A percentile compares a stretch with the other conserved stretches of the same genome.
phyloP scores from a whole-genome alignment of 352 stramenopile species.

The Phytophthora boehmeriae region DNA sequence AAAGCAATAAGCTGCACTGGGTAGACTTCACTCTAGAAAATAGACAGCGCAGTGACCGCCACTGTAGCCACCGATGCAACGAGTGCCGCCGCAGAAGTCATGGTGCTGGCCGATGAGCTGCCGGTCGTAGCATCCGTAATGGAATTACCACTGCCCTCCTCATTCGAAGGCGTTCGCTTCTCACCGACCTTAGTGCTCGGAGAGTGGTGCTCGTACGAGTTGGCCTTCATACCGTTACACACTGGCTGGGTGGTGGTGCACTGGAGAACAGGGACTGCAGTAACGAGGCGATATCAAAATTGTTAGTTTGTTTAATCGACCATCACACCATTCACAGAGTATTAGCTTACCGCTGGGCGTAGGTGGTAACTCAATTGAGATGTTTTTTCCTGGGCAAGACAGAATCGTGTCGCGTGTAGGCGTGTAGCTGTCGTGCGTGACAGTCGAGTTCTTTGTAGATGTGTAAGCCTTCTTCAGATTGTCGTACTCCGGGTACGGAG shows the following conservation, averaged over 20 bases:
- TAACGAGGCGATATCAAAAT: not conserved
- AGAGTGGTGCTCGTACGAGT: constrained; percentile 31
- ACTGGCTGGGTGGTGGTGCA: constrained; percentile 42
- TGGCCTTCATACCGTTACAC: constrained; percentile 44
- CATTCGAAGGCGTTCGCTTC: constrained; percentile 33
- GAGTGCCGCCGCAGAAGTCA: constrained; percentile 11
- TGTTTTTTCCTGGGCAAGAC: constrained; percentile 45
- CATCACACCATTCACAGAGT: not conserved
- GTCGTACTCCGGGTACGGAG: constrained; percentile 60
- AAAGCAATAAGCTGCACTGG: not conserved
- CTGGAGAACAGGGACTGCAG: constrained; percentile 35
- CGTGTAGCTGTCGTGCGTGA: constrained; percentile 46
- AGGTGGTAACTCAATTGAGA: constrained; percentile 46
- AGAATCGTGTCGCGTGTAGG: constrained; percentile 43
- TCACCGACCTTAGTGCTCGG: constrained; percentile 28
- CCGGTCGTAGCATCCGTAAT: constrained; percentile 4
- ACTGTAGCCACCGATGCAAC: constrained; percentile 23
- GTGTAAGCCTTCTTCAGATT: constrained; percentile 63
- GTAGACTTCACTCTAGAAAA: constrained; percentile 23
- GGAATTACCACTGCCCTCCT: constrained; percentile 12
- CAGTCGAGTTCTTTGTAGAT: constrained; percentile 47
- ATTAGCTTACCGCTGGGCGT: constrained; percentile 37
- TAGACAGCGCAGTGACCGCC: constrained; percentile 19
- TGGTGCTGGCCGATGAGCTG: constrained; percentile 10
- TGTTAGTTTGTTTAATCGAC: not conserved